phyloP scores from a whole-genome alignment of 1,139 yeast genomes.

The Taphrina pruni region DNA sequence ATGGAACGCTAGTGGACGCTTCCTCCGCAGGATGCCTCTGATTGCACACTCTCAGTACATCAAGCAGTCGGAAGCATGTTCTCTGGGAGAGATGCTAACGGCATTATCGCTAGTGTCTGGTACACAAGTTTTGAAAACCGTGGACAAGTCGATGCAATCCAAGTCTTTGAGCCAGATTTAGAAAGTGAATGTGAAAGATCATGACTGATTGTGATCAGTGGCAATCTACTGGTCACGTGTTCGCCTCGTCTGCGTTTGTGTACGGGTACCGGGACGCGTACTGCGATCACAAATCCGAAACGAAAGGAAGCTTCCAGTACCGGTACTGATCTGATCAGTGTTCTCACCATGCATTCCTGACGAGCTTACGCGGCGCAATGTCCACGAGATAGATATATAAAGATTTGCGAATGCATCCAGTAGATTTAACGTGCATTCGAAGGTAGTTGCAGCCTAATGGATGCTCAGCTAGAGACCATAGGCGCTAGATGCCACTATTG shows the following conservation, averaged over 20 bases:
- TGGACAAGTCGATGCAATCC: no score
- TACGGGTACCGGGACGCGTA: not conserved
- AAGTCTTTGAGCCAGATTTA: no score
- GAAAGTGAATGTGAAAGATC: not conserved
- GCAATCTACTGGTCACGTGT: not conserved
- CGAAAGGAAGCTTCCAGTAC: slow-evolving; percentile 3
- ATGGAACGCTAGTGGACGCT: slow-evolving; percentile 39
- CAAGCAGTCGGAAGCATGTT: slow-evolving; percentile 10
- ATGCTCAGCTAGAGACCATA: slow-evolving; percentile 32
- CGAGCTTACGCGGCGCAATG: slow-evolving; percentile 1
- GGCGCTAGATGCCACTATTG: slow-evolving; percentile 37
- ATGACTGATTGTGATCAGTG: slow-evolving; percentile 2
- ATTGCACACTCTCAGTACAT: slow-evolving; percentile 43
- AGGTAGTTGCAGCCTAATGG: slow-evolving; percentile 1
- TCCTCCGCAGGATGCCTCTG: slow-evolving; percentile 42
- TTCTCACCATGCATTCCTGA: not conserved
- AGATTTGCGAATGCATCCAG: no score
- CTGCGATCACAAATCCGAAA: not conserved
- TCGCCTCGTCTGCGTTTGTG: not conserved
- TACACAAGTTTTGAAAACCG: not conserved
- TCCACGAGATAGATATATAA: no score
- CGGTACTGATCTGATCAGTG: not conserved
- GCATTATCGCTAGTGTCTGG: slow-evolving; percentile 15
- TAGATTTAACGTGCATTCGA: no score
- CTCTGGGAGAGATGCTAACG: slow-evolving; percentile 30